Percentiles rank a stretch among this genome's conserved stretches.
Conservation (phyloP, 495 filamentous ascomycete genomes). For the Hypoxylon perforatum region DNA sequence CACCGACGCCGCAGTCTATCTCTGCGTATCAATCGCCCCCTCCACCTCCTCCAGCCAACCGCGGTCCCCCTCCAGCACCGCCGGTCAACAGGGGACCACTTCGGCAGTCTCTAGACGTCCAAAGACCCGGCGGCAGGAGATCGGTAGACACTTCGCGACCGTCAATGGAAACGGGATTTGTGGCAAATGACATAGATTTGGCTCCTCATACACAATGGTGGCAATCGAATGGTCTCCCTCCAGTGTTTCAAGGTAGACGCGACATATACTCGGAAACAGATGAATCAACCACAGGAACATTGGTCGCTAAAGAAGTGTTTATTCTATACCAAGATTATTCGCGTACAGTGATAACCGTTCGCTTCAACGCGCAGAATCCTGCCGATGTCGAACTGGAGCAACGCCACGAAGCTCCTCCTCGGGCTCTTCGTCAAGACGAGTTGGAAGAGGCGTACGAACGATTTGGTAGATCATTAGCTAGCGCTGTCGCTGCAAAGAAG, state of each 20-base stretch:
- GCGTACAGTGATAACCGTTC: conserved; percentile 86
- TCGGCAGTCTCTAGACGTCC: conserved; percentile 77
- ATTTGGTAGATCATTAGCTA: conserved; percentile 79
- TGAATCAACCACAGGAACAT: conserved; percentile 73
- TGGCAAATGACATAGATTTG: conserved; percentile 89
- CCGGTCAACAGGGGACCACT: conserved; percentile 57
- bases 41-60: conserved; percentile 57
- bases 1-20: conserved; percentile 48
- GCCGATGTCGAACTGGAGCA: conserved; percentile 80
- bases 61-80: conserved; percentile 60
- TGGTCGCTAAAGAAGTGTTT: conserved; percentile 80
- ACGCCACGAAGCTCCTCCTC: conserved; percentile 85
- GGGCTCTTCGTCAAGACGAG: conserved; percentile 89
- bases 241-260: conserved; percentile 80
- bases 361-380: conserved; percentile 80
- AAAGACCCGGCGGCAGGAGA: conserved; percentile 66
- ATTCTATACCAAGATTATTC: conserved; percentile 95
- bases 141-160: conserved; percentile 75
- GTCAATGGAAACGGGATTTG: conserved; percentile 78
- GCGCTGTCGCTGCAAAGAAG: conserved; percentile 73
- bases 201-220: conserved; percentile 81
- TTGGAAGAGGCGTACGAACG: conserved; percentile 83
- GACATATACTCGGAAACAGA: conserved; percentile 88
- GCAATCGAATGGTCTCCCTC: conserved; percentile 79
- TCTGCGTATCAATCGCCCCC: conserved; percentile 65